Evolutionary conservation across 1,284 basidiomycete genomes (phyloP).

Genomic region (Flammula alnicola): DNA sequence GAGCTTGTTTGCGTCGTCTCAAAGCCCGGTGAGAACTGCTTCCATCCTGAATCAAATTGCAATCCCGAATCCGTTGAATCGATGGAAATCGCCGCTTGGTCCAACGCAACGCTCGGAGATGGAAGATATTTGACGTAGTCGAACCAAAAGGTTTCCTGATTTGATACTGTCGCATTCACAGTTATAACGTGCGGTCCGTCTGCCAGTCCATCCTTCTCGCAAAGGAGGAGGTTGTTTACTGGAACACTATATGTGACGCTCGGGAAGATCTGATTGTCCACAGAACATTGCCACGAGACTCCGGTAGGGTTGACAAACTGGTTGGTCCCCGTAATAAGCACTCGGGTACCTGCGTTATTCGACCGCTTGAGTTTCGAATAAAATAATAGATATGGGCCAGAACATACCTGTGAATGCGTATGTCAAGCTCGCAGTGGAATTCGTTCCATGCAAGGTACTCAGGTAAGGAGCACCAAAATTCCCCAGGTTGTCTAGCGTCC

Average conservation of each 20-base stretch:
- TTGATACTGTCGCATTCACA: not conserved
- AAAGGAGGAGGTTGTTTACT: constrained; percentile 1
- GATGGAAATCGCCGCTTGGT: not conserved
- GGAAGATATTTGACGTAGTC: constrained; percentile 8
- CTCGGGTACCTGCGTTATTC: not conserved
- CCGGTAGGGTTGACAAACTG: not conserved
- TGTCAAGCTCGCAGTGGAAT: constrained; percentile 4
- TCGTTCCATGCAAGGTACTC: constrained; percentile 4
- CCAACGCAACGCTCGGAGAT: not conserved
- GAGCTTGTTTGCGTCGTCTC: constrained; percentile 2
- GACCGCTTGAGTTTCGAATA: not conserved
- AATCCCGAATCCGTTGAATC: constrained; percentile 4
- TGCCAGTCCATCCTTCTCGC: not conserved
- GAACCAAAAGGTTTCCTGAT: constrained; percentile 1
- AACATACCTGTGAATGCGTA: constrained; percentile 4
- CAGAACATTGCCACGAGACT: constrained; percentile 3
- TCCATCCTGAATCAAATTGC: not conserved
- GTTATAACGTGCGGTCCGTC: constrained; percentile 3
- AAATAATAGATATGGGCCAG: not conserved
- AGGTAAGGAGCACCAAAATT: not conserved
- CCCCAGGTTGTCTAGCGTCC: not conserved
- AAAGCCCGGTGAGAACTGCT: constrained; percentile 2
- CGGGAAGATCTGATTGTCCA: constrained; percentile 2
- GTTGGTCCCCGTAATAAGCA: constrained; percentile 3
- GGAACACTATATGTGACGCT: not conserved